These are phyloP conservation scores for Escovopsis sp. DNA, from an alignment of 2,329 filamentous ascomycete genomes.

Conservation along the genomic window DNA sequence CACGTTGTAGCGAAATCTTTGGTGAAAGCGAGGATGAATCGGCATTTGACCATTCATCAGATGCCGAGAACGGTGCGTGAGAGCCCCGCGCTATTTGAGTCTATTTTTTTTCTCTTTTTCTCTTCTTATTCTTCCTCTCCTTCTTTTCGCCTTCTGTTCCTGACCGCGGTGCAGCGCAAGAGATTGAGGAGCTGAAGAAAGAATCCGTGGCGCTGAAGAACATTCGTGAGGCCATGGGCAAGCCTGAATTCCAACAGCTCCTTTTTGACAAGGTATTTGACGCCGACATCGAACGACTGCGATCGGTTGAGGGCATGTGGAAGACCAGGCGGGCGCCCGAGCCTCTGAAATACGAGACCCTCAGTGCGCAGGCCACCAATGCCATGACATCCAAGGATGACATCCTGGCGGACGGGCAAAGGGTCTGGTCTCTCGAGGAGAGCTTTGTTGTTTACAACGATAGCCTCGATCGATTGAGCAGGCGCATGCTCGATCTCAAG, in stretches of 20 bases:
- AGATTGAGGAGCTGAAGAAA: slow-evolving; percentile 75
- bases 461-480: slow-evolving; percentile 63
- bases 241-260: slow-evolving; percentile 57
- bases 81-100: background rate
- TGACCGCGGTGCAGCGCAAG: slow-evolving; percentile 34
- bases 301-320: slow-evolving; percentile 94
- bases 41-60: slow-evolving; percentile 63
- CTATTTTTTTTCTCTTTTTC: too few species aligned
- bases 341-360: slow-evolving; percentile 51
- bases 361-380: slow-evolving; percentile 37
- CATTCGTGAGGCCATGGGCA: slow-evolving; percentile 71
- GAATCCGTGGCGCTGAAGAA: slow-evolving; percentile 74
- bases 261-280: slow-evolving; percentile 91
- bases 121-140: too few species aligned
- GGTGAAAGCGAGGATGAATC: slow-evolving; percentile 80
- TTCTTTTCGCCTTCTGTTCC: too few species aligned
- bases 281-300: slow-evolving; percentile 66
- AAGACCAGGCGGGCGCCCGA: slow-evolving; percentile 63
- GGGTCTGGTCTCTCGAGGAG: slow-evolving; percentile 66
- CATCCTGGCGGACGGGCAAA: slow-evolving; percentile 53
- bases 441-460: slow-evolving; percentile 78
- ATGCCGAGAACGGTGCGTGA: slow-evolving; percentile 59
- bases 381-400: slow-evolving; percentile 38
- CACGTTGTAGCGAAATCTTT: slow-evolving; percentile 53
- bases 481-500: slow-evolving; percentile 53